Evolutionary conservation across 169 alveolate species (phyloP).

Genomic region (Babesia sp.): DNA sequence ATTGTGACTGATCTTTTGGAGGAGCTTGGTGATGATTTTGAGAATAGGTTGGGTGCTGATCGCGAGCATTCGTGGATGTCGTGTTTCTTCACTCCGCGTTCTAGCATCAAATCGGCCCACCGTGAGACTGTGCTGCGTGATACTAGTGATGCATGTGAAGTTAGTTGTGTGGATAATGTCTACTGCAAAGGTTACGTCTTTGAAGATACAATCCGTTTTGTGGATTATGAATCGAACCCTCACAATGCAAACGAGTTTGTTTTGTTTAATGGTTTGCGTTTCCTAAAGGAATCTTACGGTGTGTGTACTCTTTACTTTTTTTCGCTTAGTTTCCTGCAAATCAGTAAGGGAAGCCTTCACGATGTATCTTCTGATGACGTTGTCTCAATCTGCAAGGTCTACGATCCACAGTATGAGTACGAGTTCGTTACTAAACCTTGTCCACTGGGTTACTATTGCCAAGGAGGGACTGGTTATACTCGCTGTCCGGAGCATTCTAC

Average conservation of each 20-base stretch:
- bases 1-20: not conserved
- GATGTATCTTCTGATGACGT: not conserved
- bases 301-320: conserved; percentile 54
- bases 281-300: conserved; percentile 19
- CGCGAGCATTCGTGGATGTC: not conserved
- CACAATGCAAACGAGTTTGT: conserved; percentile 21
- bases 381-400: conserved; percentile 12
- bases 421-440: conserved; percentile 58
- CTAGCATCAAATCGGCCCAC: conserved; percentile 1
- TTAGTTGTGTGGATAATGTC: conserved; percentile 62
- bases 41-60: not conserved
- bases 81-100: not conserved
- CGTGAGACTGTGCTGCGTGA: conserved; percentile 43
- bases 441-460: conserved; percentile 70
- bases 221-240: conserved; percentile 17
- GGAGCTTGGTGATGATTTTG: not conserved
- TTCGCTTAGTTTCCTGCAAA: not conserved
- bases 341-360: not conserved
- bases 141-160: conserved; percentile 49
- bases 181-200: conserved; percentile 74
- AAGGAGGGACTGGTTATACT: conserved; percentile 15
- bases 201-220: conserved; percentile 26
- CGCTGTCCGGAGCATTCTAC: conserved; percentile 75
- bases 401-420: not conserved
- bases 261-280: conserved; percentile 34